These are phyloP conservation scores for Sporothrix pseudoabietina DNA, from an alignment of 2,329 filamentous ascomycete genomes.

Conservation along the genomic window DNA sequence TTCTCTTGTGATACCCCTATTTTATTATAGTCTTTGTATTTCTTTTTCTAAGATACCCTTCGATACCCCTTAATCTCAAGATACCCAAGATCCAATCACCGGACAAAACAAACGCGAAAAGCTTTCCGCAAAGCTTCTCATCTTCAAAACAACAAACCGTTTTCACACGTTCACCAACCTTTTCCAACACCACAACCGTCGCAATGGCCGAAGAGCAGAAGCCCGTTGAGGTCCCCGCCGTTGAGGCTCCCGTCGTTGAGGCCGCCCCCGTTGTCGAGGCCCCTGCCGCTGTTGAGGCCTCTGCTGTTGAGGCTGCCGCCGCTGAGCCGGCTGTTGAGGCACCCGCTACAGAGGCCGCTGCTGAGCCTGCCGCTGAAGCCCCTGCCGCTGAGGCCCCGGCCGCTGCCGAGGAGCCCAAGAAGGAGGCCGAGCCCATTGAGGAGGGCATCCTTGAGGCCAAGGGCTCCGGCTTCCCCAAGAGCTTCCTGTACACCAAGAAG, in stretches of 20 bases:
- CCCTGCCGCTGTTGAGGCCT: constrained; percentile 34
- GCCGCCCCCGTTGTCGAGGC: constrained; percentile 37
- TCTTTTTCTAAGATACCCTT: constrained; percentile 38
- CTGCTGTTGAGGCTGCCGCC: constrained; percentile 45
- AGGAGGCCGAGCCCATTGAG: constrained; percentile 59
- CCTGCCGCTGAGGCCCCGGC: constrained; percentile 45
- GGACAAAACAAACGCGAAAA: background rate
- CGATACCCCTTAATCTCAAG: constrained; percentile 34
- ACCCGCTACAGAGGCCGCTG: constrained; percentile 45
- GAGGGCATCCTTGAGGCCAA: constrained; percentile 90
- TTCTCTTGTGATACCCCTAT: constrained; percentile 43
- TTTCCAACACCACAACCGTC: constrained; percentile 42
- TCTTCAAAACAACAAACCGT: background rate
- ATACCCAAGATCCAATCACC: constrained; percentile 28
- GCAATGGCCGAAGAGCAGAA: constrained; percentile 76
- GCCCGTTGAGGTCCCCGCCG: constrained; percentile 60
- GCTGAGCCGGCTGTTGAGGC: constrained; percentile 47
- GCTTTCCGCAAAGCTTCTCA: constrained; percentile 5
- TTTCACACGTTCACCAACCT: constrained; percentile 27
- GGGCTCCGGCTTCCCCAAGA: constrained; percentile 82
- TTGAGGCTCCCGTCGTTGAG: constrained; percentile 42
- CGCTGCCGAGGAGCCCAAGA: constrained; percentile 47
- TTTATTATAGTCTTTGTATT: constrained; percentile 35
- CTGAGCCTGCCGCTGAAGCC: constrained; percentile 45
- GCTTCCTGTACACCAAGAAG: constrained; percentile 87